These are phyloP conservation scores for Priceomyces castillae DNA, from an alignment of 805 yeast species.

Conservation along the genomic window DNA sequence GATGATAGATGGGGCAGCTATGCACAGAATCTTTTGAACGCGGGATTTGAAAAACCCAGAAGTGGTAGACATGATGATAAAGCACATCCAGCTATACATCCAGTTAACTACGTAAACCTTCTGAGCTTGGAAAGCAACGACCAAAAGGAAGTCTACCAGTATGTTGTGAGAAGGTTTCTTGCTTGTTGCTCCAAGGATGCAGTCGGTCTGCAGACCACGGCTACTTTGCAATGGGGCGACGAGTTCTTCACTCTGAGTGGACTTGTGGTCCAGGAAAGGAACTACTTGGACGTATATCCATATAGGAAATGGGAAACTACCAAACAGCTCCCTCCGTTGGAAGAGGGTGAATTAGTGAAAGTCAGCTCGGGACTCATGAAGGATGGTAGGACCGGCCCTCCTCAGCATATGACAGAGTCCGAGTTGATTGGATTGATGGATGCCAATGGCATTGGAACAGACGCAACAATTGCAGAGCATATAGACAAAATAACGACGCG, in stretches of 20 bases:
- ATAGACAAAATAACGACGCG: slow-evolving; percentile 74
- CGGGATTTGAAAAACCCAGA: slow-evolving; percentile 64
- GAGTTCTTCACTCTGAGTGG: slow-evolving; percentile 78
- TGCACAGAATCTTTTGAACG: slow-evolving; percentile 44
- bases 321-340: slow-evolving; percentile 62
- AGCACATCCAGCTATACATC: slow-evolving; percentile 99
- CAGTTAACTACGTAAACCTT: slow-evolving; percentile 51
- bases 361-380: slow-evolving; percentile 57
- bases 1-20: slow-evolving; percentile 69
- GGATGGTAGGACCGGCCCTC: slow-evolving; percentile 79
- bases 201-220: slow-evolving; percentile 63
- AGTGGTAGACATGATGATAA: slow-evolving; percentile 83
- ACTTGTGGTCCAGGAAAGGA: slow-evolving; percentile 64
- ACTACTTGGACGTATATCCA: slow-evolving; percentile 76
- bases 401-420: slow-evolving; percentile 82
- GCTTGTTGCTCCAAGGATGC: slow-evolving; percentile 95
- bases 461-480: slow-evolving; percentile 98
- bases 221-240: slow-evolving; percentile 70
- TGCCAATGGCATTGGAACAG: slow-evolving; percentile 96
- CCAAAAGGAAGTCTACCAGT: slow-evolving; percentile 78
- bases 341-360: slow-evolving; percentile 53
- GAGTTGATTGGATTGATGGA: slow-evolving; percentile 94
- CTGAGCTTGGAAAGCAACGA: slow-evolving; percentile 29
- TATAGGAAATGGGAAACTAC: slow-evolving; percentile 77
- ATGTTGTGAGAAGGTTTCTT: slow-evolving; percentile 77